Evolutionary conservation across 2,329 filamentous ascomycete genomes (phyloP).

Genomic region (Apiospora sp.): DNA sequence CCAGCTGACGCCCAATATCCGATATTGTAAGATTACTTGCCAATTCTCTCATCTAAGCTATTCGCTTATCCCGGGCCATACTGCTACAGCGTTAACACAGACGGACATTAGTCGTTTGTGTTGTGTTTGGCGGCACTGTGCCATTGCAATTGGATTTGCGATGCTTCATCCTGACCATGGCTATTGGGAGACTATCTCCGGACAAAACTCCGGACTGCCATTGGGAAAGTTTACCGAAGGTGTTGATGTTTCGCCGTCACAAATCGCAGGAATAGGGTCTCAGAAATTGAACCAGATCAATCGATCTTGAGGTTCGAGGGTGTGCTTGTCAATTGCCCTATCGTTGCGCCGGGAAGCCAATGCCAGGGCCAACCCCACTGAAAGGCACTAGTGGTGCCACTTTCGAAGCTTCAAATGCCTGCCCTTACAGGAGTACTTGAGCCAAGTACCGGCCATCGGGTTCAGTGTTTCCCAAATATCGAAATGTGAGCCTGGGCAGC

Average conservation of each 20-base stretch:
- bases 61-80: slow-evolving; percentile 15
- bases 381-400: slow-evolving; percentile 1
- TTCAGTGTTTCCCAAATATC: not conserved
- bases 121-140: not conserved
- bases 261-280: not conserved
- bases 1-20: not conserved
- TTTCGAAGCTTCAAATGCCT: slow-evolving; percentile 19
- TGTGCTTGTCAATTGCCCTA: slow-evolving; percentile 12
- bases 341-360: slow-evolving; percentile 18
- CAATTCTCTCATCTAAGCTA: slow-evolving; percentile 6
- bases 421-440: slow-evolving; percentile 3
- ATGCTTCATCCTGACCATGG: not conserved
- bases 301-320: not conserved
- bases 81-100: not conserved
- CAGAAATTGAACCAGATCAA: slow-evolving; percentile 1
- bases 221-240: not conserved
- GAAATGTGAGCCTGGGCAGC: not conserved
- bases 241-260: not conserved
- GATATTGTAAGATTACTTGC: slow-evolving; percentile 5
- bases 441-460: not conserved
- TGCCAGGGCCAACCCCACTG: slow-evolving; percentile 7
- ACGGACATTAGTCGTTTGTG: slow-evolving; percentile 1
- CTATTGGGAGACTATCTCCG: not conserved
- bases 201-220: not conserved
- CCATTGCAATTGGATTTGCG: not conserved